phyloP scores from a whole-genome alignment of 78 protist species.

The Dictyostelium intermedium region DNA sequence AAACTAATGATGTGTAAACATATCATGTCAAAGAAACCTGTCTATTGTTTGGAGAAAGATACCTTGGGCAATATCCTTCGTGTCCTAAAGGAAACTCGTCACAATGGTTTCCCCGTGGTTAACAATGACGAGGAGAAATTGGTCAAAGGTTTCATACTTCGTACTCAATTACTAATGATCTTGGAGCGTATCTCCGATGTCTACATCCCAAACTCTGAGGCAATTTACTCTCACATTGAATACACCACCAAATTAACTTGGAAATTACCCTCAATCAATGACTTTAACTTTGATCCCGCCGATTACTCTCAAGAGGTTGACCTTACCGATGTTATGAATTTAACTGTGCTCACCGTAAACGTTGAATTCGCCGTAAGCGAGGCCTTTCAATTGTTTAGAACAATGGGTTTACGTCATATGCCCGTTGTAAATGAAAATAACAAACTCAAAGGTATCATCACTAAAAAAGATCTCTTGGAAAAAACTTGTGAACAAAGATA shows the following conservation, averaged over 20 bases:
- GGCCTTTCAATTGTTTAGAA: constrained; percentile 73
- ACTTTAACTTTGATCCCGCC: constrained; percentile 35
- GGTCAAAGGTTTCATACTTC: constrained; percentile 51
- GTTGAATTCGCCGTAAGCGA: constrained; percentile 71
- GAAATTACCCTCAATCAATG: constrained; percentile 44
- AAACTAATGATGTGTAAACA: constrained; percentile 26
- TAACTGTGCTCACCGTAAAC: constrained; percentile 48
- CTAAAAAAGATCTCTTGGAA: constrained; percentile 64
- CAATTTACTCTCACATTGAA: constrained; percentile 40
- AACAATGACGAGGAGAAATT: constrained; percentile 44
- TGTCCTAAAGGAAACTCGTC: constrained; percentile 30
- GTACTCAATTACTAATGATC: constrained; percentile 67
- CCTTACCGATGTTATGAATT: constrained; percentile 46
- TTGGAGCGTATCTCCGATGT: constrained; percentile 39
- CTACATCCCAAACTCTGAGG: constrained; percentile 36
- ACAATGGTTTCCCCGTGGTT: constrained; percentile 86
- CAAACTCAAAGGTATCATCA: constrained; percentile 65
- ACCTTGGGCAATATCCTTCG: constrained; percentile 46
- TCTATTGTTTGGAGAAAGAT: background rate
- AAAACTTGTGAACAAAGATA: constrained; percentile 78
- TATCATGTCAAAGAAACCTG: constrained; percentile 73
- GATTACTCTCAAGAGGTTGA: constrained; percentile 46
- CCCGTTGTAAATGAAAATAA: constrained; percentile 70
- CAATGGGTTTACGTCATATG: constrained; percentile 83
- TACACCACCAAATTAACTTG: constrained; percentile 64